Conservation (phyloP, 768 basidiomycete species). For the Cystoderma amianthinum region DNA sequence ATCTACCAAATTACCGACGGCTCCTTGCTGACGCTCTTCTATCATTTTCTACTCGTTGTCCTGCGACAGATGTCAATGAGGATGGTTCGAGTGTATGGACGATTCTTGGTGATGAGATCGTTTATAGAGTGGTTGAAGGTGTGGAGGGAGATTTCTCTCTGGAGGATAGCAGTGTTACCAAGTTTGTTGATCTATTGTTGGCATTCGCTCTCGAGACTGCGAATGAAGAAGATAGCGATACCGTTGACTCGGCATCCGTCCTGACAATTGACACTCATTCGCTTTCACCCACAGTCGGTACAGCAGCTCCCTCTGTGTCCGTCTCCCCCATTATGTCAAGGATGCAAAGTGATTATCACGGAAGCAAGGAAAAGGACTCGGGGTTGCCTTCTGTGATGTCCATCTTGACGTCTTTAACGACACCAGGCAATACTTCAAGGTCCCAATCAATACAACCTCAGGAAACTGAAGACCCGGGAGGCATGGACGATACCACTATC, state of each 20-base stretch:
- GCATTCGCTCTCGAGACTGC: slow-evolving; percentile 26
- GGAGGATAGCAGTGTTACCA: slow-evolving; percentile 13
- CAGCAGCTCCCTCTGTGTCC: slow-evolving; percentile 21
- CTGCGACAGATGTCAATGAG: slow-evolving; percentile 22
- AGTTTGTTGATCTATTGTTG: slow-evolving; percentile 34
- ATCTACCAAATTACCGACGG: slow-evolving; percentile 60
- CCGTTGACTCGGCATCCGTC: slow-evolving; percentile 32
- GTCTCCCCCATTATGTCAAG: slow-evolving; percentile 52
- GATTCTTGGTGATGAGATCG: slow-evolving; percentile 64
- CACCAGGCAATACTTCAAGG: slow-evolving; percentile 43
- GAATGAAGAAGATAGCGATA: slow-evolving; percentile 34
- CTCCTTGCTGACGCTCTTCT: slow-evolving; percentile 47
- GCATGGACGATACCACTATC: slow-evolving; percentile 14
- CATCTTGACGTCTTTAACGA: slow-evolving; percentile 50
- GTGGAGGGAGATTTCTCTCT: slow-evolving; percentile 7
- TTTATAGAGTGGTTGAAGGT: slow-evolving; percentile 42
- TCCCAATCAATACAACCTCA: slow-evolving; percentile 48
- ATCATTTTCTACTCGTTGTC: slow-evolving; percentile 27
- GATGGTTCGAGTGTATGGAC: slow-evolving; percentile 43
- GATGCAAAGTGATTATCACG: slow-evolving; percentile 48
- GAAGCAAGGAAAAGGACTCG: slow-evolving; percentile 32
- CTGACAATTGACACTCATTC: slow-evolving; percentile 31
- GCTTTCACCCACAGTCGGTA: slow-evolving; percentile 18
- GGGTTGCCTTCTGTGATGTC: slow-evolving; percentile 56
- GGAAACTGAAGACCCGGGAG: slow-evolving; percentile 25